A percentile compares a stretch with the other conserved stretches of the same genome.
Evolutionary conservation across 805 yeast species (phyloP).

Genomic region (Wickerhamiella domercqiae): DNA sequence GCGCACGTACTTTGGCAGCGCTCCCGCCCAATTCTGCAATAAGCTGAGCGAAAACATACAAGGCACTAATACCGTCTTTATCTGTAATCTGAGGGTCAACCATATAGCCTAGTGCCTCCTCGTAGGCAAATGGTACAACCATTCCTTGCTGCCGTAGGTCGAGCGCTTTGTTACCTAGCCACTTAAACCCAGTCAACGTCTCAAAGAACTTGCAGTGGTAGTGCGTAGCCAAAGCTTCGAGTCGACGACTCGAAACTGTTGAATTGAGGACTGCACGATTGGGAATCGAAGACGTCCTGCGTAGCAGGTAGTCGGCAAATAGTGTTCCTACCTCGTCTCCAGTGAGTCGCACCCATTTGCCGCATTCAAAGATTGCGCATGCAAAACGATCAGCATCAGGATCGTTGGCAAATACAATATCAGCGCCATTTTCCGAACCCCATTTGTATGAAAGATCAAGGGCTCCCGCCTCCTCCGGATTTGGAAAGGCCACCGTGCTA

Average conservation of each 20-base stretch:
- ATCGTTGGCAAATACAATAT: conserved; percentile 71
- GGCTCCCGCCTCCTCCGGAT: conserved; percentile 93
- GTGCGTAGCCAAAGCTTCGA: conserved; percentile 47
- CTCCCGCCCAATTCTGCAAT: conserved; percentile 35
- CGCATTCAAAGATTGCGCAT: conserved; percentile 41
- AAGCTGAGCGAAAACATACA: conserved; percentile 59
- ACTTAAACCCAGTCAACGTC: conserved; percentile 89
- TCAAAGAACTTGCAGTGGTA: conserved; percentile 54
- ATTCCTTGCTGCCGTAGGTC: conserved; percentile 50
- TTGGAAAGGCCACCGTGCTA: conserved; percentile 77
- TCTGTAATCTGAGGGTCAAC: conserved; percentile 48
- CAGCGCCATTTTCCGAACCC: conserved; percentile 39
- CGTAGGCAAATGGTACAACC: conserved; percentile 75
- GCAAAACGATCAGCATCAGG: conserved; percentile 96
- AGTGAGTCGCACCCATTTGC: conserved; percentile 61
- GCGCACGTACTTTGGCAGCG: conserved; percentile 18
- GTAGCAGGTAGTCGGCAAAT: conserved; percentile 51
- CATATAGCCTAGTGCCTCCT: conserved; percentile 95
- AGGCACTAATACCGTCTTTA: conserved; percentile 84
- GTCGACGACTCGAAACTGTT: conserved; percentile 81
- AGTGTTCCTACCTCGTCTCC: conserved; percentile 86
- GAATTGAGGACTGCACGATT: conserved; percentile 57
- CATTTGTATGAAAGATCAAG: conserved; percentile 48
- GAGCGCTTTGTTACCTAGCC: conserved; percentile 87
- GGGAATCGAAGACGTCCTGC: conserved; percentile 2